These are phyloP conservation scores for Purshia tridentata DNA, from an alignment of 306 rosid species.

Conservation along the genomic window DNA sequence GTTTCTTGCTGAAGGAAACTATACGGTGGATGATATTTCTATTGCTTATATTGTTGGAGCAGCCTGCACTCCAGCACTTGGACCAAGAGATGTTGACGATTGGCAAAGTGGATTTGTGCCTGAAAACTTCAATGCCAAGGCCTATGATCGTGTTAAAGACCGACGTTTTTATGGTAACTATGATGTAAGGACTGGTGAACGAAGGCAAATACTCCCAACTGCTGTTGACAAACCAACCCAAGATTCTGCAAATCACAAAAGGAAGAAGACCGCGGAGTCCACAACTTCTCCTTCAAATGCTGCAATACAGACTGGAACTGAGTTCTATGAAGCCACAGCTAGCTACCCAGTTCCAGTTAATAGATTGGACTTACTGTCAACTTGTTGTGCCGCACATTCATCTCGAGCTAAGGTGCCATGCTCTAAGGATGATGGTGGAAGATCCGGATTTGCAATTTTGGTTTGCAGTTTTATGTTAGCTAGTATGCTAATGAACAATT, in stretches of 20 bases:
- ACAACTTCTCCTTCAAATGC: not conserved
- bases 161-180: not conserved
- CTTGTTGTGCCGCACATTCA: no score
- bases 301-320: not conserved
- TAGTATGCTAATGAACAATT: no score
- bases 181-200: not conserved
- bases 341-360: not conserved
- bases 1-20: conserved; percentile 4
- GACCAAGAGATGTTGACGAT: not conserved
- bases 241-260: not conserved
- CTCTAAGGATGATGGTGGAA: no score
- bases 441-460: no score
- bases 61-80: not conserved
- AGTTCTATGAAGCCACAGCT: not conserved
- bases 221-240: not conserved
- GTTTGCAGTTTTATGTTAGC: no score
- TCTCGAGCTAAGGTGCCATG: no score
- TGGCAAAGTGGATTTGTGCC: conserved; percentile 6
- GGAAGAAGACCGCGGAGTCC: not conserved
- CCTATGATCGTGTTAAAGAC: not conserved
- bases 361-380: not conserved
- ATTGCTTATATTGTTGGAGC: conserved; percentile 3
- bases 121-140: not conserved
- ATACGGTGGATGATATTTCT: not conserved
- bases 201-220: not conserved